phyloP scores from a whole-genome alignment of 73 alveolate genomes.

The Paramecium pentaurelia region DNA sequence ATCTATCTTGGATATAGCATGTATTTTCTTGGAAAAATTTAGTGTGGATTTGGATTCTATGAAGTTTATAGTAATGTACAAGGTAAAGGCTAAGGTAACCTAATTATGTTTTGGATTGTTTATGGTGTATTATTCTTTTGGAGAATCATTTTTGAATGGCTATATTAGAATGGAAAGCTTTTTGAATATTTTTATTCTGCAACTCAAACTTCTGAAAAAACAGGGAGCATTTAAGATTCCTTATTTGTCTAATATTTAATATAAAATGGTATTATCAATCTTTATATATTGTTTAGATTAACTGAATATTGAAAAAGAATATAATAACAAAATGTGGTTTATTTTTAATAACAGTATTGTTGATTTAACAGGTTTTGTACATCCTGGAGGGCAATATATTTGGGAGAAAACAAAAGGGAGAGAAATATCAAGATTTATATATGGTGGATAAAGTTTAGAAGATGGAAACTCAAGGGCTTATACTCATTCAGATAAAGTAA shows the following conservation, averaged over 20 bases:
- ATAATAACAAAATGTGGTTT: not conserved
- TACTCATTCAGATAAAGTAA: conserved; percentile 33
- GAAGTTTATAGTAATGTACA: not conserved
- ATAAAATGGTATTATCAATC: not conserved
- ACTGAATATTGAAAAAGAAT: not conserved
- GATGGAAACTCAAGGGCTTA: not conserved
- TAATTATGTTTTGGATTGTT: not conserved
- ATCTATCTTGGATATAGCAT: not conserved
- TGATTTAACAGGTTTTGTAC: conserved; percentile 49
- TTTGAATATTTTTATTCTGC: not conserved
- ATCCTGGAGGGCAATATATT: conserved; percentile 76
- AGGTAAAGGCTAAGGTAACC: not conserved
- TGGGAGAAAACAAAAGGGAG: conserved; percentile 65
- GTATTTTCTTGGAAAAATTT: not conserved
- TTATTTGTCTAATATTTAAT: not conserved
- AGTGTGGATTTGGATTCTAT: not conserved
- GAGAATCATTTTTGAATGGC: not conserved
- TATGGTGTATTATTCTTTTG: not conserved
- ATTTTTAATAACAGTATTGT: conserved; percentile 46
- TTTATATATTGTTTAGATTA: not conserved
- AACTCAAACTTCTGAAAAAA: not conserved
- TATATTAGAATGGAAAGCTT: not conserved
- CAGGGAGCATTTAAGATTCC: not conserved
- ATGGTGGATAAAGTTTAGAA: conserved; percentile 73
- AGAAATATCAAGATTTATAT: conserved; percentile 71